Conservation (phyloP, 2,329 filamentous ascomycete species). For the Rhynchosporium graminicola region DNA sequence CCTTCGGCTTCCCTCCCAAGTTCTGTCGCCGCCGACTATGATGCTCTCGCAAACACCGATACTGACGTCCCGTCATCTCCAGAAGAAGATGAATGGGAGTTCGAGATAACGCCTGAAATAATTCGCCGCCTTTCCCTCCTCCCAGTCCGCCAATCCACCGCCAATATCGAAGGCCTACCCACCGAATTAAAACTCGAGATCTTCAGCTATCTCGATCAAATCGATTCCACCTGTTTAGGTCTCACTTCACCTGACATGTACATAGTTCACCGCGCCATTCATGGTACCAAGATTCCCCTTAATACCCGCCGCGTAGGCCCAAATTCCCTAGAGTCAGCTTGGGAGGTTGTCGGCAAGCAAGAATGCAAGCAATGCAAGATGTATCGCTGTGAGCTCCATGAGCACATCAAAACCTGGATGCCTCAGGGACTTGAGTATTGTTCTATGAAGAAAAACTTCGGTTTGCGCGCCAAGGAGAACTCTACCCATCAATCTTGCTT, state of each 20-base stretch:
- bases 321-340: conserved; percentile 65
- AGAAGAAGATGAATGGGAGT: conserved; percentile 31
- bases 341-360: conserved; percentile 61
- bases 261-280: conserved; percentile 56
- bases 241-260: conserved; percentile 61
- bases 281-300: conserved; percentile 55
- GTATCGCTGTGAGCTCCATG: conserved; percentile 62
- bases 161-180: conserved; percentile 52
- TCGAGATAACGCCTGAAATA: conserved; percentile 33
- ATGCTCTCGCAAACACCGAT: conserved; percentile 30
- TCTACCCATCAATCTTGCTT: conserved; percentile 56
- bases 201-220: conserved; percentile 63
- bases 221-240: conserved; percentile 63
- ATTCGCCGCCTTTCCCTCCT: conserved; percentile 26
- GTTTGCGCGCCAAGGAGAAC: conserved; percentile 46
- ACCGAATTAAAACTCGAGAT: conserved; percentile 61
- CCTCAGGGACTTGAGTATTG: conserved; percentile 60
- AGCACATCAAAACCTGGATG: conserved; percentile 63
- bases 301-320: conserved; percentile 59
- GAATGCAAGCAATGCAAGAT: conserved; percentile 64
- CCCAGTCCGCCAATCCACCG: conserved; percentile 19
- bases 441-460: conserved; percentile 59
- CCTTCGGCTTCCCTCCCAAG: conserved; percentile 19
- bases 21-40: conserved; percentile 24
- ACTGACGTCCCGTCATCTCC: conserved; percentile 31